Conservation (phyloP, 2,329 filamentous ascomycete species). For the Xylariaceae sp. region DNA sequence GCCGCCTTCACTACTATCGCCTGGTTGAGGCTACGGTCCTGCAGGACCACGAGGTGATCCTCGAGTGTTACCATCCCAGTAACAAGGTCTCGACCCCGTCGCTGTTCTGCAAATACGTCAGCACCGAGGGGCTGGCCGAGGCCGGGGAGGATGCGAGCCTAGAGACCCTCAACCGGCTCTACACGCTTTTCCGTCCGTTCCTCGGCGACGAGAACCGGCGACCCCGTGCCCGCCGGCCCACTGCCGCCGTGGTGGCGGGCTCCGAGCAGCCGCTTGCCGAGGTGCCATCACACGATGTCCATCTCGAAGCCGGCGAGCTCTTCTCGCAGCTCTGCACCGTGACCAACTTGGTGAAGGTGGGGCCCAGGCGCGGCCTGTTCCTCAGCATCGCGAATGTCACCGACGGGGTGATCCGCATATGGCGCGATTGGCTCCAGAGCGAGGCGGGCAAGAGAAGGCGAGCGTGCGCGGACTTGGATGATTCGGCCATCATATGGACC, state of each 20-base stretch:
- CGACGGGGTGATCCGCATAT: slow-evolving; percentile 63
- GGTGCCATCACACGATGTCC: slow-evolving; percentile 50
- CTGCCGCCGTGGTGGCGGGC: slow-evolving; percentile 11
- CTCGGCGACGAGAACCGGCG: slow-evolving; percentile 38
- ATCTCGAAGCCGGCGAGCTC: slow-evolving; percentile 60
- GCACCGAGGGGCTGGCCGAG: slow-evolving; percentile 51
- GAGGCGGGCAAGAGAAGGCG: slow-evolving; percentile 21
- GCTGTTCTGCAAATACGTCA: slow-evolving; percentile 58
- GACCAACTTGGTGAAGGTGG: slow-evolving; percentile 60
- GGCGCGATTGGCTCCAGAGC: slow-evolving; percentile 61
- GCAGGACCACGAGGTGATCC: slow-evolving; percentile 57
- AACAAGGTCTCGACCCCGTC: slow-evolving; percentile 62
- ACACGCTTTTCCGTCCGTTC: slow-evolving; percentile 63
- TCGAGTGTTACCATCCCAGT: slow-evolving; percentile 72
- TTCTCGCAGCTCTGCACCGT: slow-evolving; percentile 68
- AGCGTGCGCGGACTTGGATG: slow-evolving; percentile 12
- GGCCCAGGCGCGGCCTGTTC: slow-evolving; percentile 53
- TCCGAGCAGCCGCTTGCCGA: slow-evolving; percentile 25
- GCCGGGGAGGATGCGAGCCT: slow-evolving; percentile 28
- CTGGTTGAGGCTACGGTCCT: slow-evolving; percentile 51
- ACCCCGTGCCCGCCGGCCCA: slow-evolving; percentile 16
- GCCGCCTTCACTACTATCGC: slow-evolving; percentile 57
- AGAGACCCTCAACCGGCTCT: slow-evolving; percentile 46
- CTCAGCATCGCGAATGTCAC: slow-evolving; percentile 57
- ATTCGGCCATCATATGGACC: slow-evolving; percentile 56